Percentiles rank a stretch among this genome's conserved stretches.
Evolutionary conservation across 257 asterid species (phyloP).

Genomic region (Solanum rostratum): DNA sequence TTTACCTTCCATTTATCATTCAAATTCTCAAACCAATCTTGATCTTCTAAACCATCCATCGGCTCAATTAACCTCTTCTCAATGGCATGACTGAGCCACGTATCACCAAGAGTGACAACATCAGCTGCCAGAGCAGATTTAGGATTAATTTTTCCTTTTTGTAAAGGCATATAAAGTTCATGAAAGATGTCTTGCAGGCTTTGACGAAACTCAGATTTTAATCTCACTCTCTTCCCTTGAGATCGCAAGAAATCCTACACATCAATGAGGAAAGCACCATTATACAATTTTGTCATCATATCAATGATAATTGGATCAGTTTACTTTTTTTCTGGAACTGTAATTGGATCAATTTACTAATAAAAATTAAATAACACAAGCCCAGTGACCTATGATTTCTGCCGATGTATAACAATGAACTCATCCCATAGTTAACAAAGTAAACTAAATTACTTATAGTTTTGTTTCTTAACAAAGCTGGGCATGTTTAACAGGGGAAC

Average conservation of each 20-base stretch:
- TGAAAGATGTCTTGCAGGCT: constrained; percentile 47
- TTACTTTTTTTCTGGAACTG: neutral
- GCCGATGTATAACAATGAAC: neutral
- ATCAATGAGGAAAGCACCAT: neutral
- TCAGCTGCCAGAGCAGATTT: constrained; percentile 70
- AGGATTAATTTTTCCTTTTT: constrained; percentile 33
- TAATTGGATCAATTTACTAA: neutral
- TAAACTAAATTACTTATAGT: neutral
- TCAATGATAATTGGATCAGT: neutral
- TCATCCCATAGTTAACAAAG: neutral
- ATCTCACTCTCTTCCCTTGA: constrained; percentile 72
- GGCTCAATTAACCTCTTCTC: constrained; percentile 71
- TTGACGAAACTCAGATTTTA: constrained; percentile 60
- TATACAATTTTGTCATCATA: neutral
- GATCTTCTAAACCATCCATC: constrained; percentile 47
- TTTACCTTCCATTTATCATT: constrained; percentile 85
- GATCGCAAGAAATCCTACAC: constrained; percentile 69
- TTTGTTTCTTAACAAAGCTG: neutral
- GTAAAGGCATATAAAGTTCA: constrained; percentile 47
- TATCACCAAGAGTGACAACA: constrained; percentile 71
- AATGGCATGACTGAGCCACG: constrained; percentile 78
- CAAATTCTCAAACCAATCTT: constrained; percentile 65
- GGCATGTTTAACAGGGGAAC: neutral
- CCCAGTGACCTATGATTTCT: neutral
- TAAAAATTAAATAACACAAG: neutral